Percentiles rank a stretch among this genome's conserved stretches.
phyloP scores from a whole-genome alignment of 2,329 filamentous ascomycete species.

The Lachnellula hyalina region DNA sequence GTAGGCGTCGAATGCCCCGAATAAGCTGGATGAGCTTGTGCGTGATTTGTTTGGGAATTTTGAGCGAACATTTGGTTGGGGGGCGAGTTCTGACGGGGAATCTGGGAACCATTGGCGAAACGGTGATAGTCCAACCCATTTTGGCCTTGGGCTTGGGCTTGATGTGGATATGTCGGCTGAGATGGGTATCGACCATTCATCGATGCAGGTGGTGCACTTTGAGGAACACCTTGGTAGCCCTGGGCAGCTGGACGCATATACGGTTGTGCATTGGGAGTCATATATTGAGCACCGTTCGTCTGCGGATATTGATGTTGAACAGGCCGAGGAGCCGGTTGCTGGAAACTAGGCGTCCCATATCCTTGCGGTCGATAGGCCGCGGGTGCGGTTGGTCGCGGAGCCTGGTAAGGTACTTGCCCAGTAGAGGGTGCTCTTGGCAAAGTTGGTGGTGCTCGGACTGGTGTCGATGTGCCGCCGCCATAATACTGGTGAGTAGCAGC shows the following conservation, averaged over 20 bases:
- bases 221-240: slow-evolving; percentile 21
- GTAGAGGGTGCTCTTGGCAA: slow-evolving; percentile 27
- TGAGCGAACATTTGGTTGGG: slow-evolving; percentile 24
- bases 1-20: slow-evolving; percentile 16
- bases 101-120: slow-evolving; percentile 22
- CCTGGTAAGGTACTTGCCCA: slow-evolving; percentile 24
- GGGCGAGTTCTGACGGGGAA: slow-evolving; percentile 27
- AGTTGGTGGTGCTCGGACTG: slow-evolving; percentile 23
- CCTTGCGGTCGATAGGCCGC: slow-evolving; percentile 24
- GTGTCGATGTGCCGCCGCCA: slow-evolving; percentile 22
- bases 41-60: slow-evolving; percentile 19
- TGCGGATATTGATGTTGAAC: slow-evolving; percentile 25
- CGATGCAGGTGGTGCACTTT: slow-evolving; percentile 18
- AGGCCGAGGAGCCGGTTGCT: slow-evolving; percentile 27
- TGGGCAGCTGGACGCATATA: slow-evolving; percentile 24
- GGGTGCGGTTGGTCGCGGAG: slow-evolving; percentile 21
- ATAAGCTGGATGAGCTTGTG: slow-evolving; percentile 20
- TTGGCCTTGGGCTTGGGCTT: slow-evolving; percentile 20
- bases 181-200: slow-evolving; percentile 25
- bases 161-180: slow-evolving; percentile 24
- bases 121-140: slow-evolving; percentile 25
- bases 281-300: slow-evolving; percentile 21
- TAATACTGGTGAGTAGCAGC: slow-evolving; percentile 24
- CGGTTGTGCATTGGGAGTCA: slow-evolving; percentile 15
- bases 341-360: slow-evolving; percentile 27